Evolutionary conservation across 1,139 yeast species (phyloP), one percentile per base, ranked within the genome.

Genomic region (Pichia sp.): DNA sequence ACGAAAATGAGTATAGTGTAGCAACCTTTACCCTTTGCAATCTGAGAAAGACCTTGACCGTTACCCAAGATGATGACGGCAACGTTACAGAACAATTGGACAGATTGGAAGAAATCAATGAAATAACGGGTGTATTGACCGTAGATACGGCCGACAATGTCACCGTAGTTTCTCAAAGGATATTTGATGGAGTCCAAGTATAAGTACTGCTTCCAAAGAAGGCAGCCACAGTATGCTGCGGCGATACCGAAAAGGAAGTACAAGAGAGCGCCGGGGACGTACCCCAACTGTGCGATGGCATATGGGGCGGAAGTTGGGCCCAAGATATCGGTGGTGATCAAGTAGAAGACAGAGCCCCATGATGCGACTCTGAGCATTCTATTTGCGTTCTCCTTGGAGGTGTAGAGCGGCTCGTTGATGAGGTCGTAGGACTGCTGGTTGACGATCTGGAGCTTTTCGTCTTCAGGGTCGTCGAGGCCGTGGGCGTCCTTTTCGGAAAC

Each of bases 271-370:
- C 79, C 79, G 10, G 78, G 77, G 16, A 72, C 78, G 52, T 67
- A 74, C 26, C 79, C 79, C 54, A 75, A 63, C 54, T 73, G 71
- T 6, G 75, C 63, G 47, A 75, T 66, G 8, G 78, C 75, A 57
- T 72, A 75, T 4, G 79, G 79, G 16, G 78, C 77, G 50, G 70
- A 67, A 16, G 72, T 66, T 19, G 79, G 79, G 23, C 79, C 79
- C 44, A 75, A 67, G 51, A 75, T 75, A 65, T 75, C 79, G 3
- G 79, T 75, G 15, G 79, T 75, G 53, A 76, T 75, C 47, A 75
- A 66, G 61, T 69, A 75, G 63, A 75, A 75, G 10, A 74, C 77
- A 0, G 77, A 67, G 55, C 57, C 56, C 57, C 57, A 55, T 30
- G 56, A 55, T 2, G 56, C 57, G 26, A 55, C 42, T 53, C 57